These are phyloP conservation scores for Pseudognaphalium luteoalbum DNA, from an alignment of 129 eudicot genomes.

Conservation along the genomic window DNA sequence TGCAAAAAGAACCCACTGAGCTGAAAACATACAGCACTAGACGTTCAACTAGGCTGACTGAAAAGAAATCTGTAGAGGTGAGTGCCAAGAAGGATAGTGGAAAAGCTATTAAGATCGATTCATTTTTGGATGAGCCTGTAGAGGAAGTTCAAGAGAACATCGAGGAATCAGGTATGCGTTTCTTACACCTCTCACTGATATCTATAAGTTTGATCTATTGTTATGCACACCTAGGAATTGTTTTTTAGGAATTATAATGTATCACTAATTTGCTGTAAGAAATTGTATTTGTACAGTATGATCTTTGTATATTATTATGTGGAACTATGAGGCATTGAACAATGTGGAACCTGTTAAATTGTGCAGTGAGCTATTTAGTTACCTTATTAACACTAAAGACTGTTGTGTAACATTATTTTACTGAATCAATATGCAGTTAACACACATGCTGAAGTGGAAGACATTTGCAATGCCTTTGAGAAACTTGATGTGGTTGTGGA, in stretches of 20 bases:
- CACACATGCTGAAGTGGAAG: constrained; percentile 23
- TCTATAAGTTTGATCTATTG: background rate
- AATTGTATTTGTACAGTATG: background rate
- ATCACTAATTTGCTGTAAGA: background rate
- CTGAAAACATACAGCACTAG: constrained; percentile 52
- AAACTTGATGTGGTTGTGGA: constrained; percentile 27
- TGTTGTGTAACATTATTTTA: background rate
- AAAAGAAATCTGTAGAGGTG: constrained; percentile 19
- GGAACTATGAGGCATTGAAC: too few relatives aligned
- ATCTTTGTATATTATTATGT: too few relatives aligned
- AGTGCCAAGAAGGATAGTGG: background rate
- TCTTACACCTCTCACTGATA: background rate
- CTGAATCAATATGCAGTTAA: constrained; percentile 6
- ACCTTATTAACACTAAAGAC: background rate
- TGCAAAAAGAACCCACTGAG: constrained; percentile 21
- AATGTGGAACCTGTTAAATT: background rate
- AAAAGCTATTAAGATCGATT: background rate
- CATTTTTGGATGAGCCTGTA: background rate
- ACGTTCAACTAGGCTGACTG: constrained; percentile 51
- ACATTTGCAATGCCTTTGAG: constrained; percentile 31
- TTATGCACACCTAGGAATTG: background rate
- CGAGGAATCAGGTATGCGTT: background rate
- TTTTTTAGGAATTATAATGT: too few relatives aligned
- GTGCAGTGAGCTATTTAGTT: background rate
- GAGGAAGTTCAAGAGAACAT: background rate